Evolutionary conservation across 495 filamentous ascomycete genomes (phyloP), one percentile per base, ranked within the genome.

Genomic region (Aspergillus sclerotiicarbonarius): DNA sequence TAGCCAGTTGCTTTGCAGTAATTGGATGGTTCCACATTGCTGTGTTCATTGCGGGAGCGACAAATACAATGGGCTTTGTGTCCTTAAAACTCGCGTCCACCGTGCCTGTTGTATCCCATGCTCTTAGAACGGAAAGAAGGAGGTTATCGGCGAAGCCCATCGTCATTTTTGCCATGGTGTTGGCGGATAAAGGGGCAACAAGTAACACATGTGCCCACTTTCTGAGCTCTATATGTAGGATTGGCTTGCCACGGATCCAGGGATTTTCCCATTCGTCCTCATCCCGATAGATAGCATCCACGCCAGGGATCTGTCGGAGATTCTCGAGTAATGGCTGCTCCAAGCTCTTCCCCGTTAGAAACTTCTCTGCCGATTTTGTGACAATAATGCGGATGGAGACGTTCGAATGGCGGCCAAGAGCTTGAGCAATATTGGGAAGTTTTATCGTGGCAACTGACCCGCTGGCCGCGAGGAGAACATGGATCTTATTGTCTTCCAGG

Each of bases 361-460:
- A 96, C 6, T 82, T 75, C 39, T 79, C 72, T 1, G 93, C 89
- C 12, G 86, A 83, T 15, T 80, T 71, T 19, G 90, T 93, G 45
- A 96, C 75, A 59, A 96, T 72, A 54, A 96, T 76, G 32, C 90
- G 88, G 67, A 96, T 88, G 30, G 87, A 87, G 41, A 96, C 80
- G 57, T 81, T 79, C 8, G 43, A 61, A 32, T 69, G 61, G n/a
- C 67, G 57, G 51, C 78, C 74, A 6, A 96, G 80, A 1, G 84
- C 71, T 10, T 75, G 54, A 49, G 88, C 67, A 53, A 96, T 91
- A 54, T 81, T 78, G 6, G 89, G 89, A 29, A 97, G 80, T 65
- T 97, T 97, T 73, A 96, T 94, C 8, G 91, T 91, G 47, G 92
- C 93, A 35, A 96, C 91, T 18, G 83, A 87, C 37, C 90, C 86